A percentile compares a stretch with the other conserved stretches of the same genome.
These are phyloP conservation scores for Entamoeba invadens DNA, from an alignment of 208 protist species.

Conservation along the genomic window DNA sequence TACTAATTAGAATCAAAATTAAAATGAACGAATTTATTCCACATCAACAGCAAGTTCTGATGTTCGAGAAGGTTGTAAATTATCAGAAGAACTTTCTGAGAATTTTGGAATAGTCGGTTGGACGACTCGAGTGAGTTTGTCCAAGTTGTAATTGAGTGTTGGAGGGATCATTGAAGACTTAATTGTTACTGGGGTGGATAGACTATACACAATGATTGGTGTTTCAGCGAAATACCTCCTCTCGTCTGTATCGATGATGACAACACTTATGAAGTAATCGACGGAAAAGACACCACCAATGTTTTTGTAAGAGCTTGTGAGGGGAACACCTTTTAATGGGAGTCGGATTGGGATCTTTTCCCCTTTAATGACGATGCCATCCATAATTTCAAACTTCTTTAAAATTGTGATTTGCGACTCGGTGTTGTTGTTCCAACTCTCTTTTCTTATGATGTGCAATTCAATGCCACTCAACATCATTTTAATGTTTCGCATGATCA, in stretches of 20 bases:
- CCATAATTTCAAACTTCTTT: background rate
- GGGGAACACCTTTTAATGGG: background rate
- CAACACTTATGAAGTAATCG: background rate
- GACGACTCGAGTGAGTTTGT: background rate
- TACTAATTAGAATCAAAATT: too few species aligned
- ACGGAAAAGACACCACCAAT: background rate
- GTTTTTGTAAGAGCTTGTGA: background rate
- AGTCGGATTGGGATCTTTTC: background rate
- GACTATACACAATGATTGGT: background rate
- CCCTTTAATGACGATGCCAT: background rate
- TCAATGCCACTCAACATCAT: background rate
- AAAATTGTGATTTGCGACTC: background rate
- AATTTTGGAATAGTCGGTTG: background rate
- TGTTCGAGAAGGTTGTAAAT: too few species aligned
- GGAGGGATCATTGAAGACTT: background rate
- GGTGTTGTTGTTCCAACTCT: background rate
- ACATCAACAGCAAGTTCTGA: too few species aligned
- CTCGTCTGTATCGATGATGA: background rate
- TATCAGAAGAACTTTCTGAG: background rate
- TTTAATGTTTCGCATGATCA: background rate
- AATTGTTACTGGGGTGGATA: background rate
- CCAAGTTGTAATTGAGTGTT: background rate
- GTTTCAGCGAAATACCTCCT: background rate
- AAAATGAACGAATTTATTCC: too few species aligned
- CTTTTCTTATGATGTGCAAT: background rate